Percentiles rank a stretch among this genome's conserved stretches.
These are phyloP conservation scores for Jaminaea rosea DNA, from an alignment of 1,284 basidiomycete species.

Conservation along the genomic window DNA sequence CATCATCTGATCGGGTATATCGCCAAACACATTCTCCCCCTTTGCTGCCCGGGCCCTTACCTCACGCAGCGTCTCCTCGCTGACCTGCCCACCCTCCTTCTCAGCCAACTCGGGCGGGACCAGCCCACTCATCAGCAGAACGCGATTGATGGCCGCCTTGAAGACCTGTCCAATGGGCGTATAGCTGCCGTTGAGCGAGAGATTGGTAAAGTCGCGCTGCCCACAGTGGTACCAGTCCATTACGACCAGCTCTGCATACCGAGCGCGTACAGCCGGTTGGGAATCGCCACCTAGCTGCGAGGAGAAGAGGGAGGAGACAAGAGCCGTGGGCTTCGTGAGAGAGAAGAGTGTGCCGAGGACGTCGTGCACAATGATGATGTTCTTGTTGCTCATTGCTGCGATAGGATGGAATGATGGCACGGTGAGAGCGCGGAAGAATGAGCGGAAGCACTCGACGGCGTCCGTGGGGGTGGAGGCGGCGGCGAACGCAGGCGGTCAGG, in stretches of 20 bases:
- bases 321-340: constrained; percentile 20
- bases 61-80: constrained; percentile 8
- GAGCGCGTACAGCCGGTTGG: constrained; percentile 6
- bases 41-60: constrained; percentile 3
- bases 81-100: constrained; percentile 1
- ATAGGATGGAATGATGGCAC: neutral
- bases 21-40: constrained; percentile 3
- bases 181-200: constrained; percentile 26
- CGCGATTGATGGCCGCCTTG: constrained; percentile 23
- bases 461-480: neutral
- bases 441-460: neutral
- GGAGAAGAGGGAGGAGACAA: constrained; percentile 18
- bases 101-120: constrained; percentile 4
- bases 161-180: constrained; percentile 28
- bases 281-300: constrained; percentile 18
- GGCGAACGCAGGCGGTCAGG: too few species aligned
- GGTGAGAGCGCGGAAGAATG: neutral
- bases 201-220: constrained; percentile 32
- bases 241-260: constrained; percentile 25
- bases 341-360: constrained; percentile 37
- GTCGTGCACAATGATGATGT: constrained; percentile 33
- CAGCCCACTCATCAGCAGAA: constrained; percentile 29
- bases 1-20: constrained; percentile 27
- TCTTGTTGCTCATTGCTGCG: neutral
- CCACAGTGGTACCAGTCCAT: constrained; percentile 41